Base-by-base conservation (phyloP, 768 basidiomycete species). In the Trametes punicea region DNA sequence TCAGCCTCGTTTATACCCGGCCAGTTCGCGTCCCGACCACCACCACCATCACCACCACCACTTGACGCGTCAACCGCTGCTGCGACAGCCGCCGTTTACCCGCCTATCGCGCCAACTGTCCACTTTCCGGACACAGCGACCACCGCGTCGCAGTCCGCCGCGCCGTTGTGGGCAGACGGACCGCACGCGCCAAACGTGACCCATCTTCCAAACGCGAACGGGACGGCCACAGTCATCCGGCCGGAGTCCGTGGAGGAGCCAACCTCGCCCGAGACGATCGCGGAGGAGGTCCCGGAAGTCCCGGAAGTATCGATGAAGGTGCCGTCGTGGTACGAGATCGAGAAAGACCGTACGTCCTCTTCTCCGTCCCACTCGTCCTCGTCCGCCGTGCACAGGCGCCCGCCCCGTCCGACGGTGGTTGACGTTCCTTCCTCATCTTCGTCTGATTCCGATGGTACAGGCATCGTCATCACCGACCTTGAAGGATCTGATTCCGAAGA, bases 321-420 rank as follows among this genome's bases (percentile, higher is more conserved):
- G 8, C 75, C 75, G 8, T 80, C 83, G 27, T 87, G 84, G 83
- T 87, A 84, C 64, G 85, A 86, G 65, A 77, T 81, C 4, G 87
- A 87, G 64, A 83, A 80, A 60, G 81, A 87, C 65, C 74, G 88
- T 90, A 69, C 62, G 84, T 77, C 64, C 42, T 20, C 29, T 31
- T 20, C 29, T 31, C 30, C 60, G 29, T 36, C 18, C 15, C 60
- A 23, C 59, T 33, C 47, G 25, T 36, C 42, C 44, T 13, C 58
- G 33, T 38, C 53, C 25, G 21, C 51, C 29, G 33, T 44, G 21
- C 26, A 30, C 50, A 45, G 42, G 27, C 51, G 21, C 38, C 46
- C 59, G 10, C 46, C 55, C 15, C 53, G 50, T 27, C 55, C 55
- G 20, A 40, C 53, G 38, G 52, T 53, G 56, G 31, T 44, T 60